phyloP scores from a whole-genome alignment of 2,329 filamentous ascomycete species.

The Corinectria fuckeliana region DNA sequence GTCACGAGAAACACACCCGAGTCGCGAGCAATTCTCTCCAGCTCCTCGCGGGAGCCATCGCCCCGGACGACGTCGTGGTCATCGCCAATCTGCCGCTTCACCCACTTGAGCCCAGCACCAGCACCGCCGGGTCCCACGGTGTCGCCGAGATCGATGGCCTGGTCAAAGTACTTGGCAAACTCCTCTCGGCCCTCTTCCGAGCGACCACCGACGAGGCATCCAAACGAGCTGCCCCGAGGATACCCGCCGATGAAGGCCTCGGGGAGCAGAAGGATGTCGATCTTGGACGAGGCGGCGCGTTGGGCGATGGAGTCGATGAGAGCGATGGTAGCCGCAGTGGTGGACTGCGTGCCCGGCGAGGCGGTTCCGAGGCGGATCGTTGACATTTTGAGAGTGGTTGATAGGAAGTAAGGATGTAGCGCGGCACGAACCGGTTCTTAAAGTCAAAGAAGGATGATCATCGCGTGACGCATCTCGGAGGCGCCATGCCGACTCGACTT shows the following conservation, averaged over 20 bases:
- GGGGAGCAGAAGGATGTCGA: slow-evolving; percentile 83
- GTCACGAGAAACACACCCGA: slow-evolving; percentile 84
- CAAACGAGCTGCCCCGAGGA: slow-evolving; percentile 81
- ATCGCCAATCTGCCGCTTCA: slow-evolving; percentile 61
- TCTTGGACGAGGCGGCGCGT: slow-evolving; percentile 61
- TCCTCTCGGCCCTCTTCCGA: slow-evolving; percentile 76
- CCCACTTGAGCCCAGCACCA: slow-evolving; percentile 77
- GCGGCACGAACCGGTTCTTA: not conserved
- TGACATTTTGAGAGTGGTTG: slow-evolving; percentile 14
- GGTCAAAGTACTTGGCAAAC: slow-evolving; percentile 79
- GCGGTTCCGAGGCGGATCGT: slow-evolving; percentile 61
- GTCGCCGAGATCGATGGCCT: slow-evolving; percentile 84
- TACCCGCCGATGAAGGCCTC: slow-evolving; percentile 94
- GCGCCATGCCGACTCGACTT: not conserved
- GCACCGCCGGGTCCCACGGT: slow-evolving; percentile 62
- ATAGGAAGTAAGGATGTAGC: not conserved
- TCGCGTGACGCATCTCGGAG: not conserved
- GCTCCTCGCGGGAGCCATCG: slow-evolving; percentile 74
- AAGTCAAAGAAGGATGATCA: not conserved
- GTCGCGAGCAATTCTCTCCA: slow-evolving; percentile 78
- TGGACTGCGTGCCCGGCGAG: slow-evolving; percentile 59
- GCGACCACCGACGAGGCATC: slow-evolving; percentile 74
- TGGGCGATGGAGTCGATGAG: slow-evolving; percentile 69
- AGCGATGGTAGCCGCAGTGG: slow-evolving; percentile 65
- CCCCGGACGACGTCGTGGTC: slow-evolving; percentile 47